A percentile compares a stretch with the other conserved stretches of the same genome.
Evolutionary conservation across 1,284 basidiomycete species (phyloP).

Genomic region (Cutaneotrichosporon daszewskae): DNA sequence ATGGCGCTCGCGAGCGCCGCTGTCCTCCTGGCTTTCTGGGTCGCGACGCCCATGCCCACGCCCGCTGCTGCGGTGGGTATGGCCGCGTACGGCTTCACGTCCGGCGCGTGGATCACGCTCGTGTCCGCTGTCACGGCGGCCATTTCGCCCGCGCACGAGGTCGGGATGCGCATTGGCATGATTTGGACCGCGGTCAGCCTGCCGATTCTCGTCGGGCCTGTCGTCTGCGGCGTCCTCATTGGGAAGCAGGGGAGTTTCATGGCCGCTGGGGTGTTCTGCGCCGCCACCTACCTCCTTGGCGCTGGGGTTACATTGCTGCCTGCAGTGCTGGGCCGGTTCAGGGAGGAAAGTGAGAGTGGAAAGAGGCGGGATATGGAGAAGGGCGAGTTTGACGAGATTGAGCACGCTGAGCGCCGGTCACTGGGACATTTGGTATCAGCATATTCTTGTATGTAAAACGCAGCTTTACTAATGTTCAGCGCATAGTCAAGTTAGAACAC

Average conservation of each 20-base stretch:
- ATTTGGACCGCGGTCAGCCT: conserved; percentile 32
- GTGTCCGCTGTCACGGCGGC: conserved; percentile 35
- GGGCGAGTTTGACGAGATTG: too few species aligned
- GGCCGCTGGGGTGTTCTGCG: conserved; percentile 34
- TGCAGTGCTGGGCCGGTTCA: neutral
- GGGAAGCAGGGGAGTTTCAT: conserved; percentile 20
- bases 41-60: conserved; percentile 14
- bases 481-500: too few species aligned
- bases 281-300: conserved; percentile 23
- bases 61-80: conserved; percentile 27
- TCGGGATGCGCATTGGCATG: conserved; percentile 43
- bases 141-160: conserved; percentile 34
- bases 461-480: too few species aligned
- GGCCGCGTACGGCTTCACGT: conserved; percentile 30
- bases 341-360: neutral
- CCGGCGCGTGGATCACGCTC: conserved; percentile 40
- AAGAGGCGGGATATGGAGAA: neutral
- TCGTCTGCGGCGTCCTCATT: conserved; percentile 31
- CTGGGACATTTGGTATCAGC: too few species aligned
- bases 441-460: too few species aligned
- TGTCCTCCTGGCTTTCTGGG: conserved; percentile 22
- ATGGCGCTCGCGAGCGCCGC: conserved; percentile 12
- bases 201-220: conserved; percentile 36
- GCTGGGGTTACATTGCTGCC: conserved; percentile 15
- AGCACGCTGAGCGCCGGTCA: too few species aligned